Evolutionary conservation across 192 early-diverging fungal genomes (phyloP).

Genomic region (Funneliformis geosporum): DNA sequence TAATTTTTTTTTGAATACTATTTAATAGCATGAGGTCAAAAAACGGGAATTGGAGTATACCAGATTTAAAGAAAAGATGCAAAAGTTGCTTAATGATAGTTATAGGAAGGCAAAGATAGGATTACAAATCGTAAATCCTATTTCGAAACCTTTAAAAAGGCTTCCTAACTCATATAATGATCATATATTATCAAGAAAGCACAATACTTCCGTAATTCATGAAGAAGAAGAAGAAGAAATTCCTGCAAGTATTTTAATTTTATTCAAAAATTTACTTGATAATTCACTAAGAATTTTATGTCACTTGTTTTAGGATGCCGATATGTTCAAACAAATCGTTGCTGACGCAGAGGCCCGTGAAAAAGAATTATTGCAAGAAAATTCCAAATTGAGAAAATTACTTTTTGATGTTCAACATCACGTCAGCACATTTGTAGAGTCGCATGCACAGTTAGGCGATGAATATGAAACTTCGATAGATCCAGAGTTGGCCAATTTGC

Average conservation of each 20-base stretch:
- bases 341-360: constrained; percentile 1
- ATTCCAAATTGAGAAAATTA: constrained; percentile 16
- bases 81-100: constrained; percentile 19
- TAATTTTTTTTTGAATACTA: background rate
- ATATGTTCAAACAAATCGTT: constrained; percentile 24
- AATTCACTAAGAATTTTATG: background rate
- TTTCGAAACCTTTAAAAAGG: background rate
- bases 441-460: background rate
- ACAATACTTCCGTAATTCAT: background rate
- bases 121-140: constrained; percentile 6
- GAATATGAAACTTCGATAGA: constrained; percentile 2
- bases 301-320: background rate
- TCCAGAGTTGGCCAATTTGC: background rate
- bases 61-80: constrained; percentile 31
- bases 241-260: background rate
- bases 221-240: background rate
- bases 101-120: constrained; percentile 13
- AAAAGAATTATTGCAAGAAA: constrained; percentile 25
- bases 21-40: constrained; percentile 29
- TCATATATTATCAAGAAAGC: background rate
- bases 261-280: background rate
- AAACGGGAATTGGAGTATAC: constrained; percentile 27
- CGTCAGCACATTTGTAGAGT: background rate
- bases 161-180: background rate
- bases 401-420: constrained; percentile 24